Conservation (phyloP, 108 stramenopile species). For the Seminavis robusta region DNA sequence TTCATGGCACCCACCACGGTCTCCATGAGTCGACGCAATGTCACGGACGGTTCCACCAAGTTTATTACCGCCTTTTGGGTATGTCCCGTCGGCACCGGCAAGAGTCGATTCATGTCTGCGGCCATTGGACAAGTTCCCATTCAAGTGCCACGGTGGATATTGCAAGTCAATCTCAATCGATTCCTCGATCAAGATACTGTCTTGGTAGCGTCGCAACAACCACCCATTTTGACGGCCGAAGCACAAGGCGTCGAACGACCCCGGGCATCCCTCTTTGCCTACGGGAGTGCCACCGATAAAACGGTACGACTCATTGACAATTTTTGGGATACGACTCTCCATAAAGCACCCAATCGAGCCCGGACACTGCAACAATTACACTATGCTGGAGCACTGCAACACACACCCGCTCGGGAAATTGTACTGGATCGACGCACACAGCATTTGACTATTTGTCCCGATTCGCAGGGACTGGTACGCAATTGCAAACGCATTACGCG, state of each 20-base stretch:
- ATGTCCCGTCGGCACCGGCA: conserved; percentile 54
- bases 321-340: conserved; percentile 60
- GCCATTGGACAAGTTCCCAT: conserved; percentile 29
- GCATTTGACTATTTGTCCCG: conserved; percentile 47
- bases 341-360: conserved; percentile 51
- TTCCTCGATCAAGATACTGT: conserved; percentile 77
- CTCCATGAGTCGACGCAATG: conserved; percentile 35
- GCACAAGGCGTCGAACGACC: conserved; percentile 32
- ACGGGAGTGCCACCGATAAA: conserved; percentile 1
- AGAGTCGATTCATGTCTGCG: conserved; percentile 55
- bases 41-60: conserved; percentile 20
- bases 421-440: conserved; percentile 57
- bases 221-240: conserved; percentile 42
- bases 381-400: conserved; percentile 10
- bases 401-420: conserved; percentile 34
- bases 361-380: conserved; percentile 28
- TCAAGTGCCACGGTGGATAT: conserved; percentile 44
- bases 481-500: conserved; percentile 39
- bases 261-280: background rate
- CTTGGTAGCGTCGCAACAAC: conserved; percentile 57
- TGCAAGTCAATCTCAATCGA: conserved; percentile 39
- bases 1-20: conserved; percentile 39
- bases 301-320: conserved; percentile 34
- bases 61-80: conserved; percentile 57
- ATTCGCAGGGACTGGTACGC: conserved; percentile 47